Percentiles rank a stretch among this genome's conserved stretches.
phyloP scores from a whole-genome alignment of 2,329 filamentous ascomycete species.

The Penicillium sp. region DNA sequence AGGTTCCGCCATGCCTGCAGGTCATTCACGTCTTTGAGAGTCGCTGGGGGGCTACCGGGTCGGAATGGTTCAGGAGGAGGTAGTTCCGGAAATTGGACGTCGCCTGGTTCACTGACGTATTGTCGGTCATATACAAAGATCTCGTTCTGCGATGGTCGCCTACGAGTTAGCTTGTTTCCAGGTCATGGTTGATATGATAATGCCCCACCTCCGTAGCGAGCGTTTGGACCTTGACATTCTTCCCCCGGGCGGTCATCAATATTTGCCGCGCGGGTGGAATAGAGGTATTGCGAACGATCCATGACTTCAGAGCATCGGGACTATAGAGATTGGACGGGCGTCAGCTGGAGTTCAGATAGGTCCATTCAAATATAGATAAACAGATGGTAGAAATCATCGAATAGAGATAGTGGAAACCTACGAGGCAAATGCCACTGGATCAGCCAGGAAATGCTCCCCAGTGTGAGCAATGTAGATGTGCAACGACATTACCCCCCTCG shows the following conservation, averaged over 20 bases:
- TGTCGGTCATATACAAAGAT: conserved; percentile 87
- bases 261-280: conserved; percentile 75
- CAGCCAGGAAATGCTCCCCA: conserved; percentile 73
- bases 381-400: neutral
- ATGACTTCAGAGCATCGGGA: conserved; percentile 74
- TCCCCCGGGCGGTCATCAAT: conserved; percentile 73
- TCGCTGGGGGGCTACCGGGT: conserved; percentile 63
- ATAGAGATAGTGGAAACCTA: conserved; percentile 38
- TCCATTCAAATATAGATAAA: neutral
- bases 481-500: conserved; percentile 62
- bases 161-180: neutral
- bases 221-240: conserved; percentile 70
- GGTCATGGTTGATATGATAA: neutral
- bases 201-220: conserved; percentile 64
- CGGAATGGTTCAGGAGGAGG: conserved; percentile 51
- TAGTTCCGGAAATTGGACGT: conserved; percentile 44
- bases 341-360: conserved; percentile 15
- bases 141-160: conserved; percentile 53
- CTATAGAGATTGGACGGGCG: conserved; percentile 37
- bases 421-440: conserved; percentile 66
- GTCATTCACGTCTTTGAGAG: conserved; percentile 67
- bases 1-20: conserved; percentile 80
- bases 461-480: conserved; percentile 87
- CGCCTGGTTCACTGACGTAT: conserved; percentile 46
- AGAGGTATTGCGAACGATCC: conserved; percentile 64